Base-by-base conservation (phyloP, 495 filamentous ascomycete genomes). In the Penicillium goetzii region DNA sequence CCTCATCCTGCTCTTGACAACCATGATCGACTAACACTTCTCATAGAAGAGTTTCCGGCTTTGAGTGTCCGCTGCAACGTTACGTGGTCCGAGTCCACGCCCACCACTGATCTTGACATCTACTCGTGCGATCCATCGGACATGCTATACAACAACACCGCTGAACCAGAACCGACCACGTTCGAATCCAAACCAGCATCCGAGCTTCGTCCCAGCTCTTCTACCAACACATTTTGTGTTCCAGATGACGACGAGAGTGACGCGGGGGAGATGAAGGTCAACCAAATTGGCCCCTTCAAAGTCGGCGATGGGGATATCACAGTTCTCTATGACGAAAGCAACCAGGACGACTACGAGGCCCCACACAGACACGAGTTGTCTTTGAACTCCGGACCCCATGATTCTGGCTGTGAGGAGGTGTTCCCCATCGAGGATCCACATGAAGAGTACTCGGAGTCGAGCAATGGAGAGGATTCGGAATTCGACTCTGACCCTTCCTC, bases 191-290 rank as follows among this genome's bases (percentile, higher is more conserved):
- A 32, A 34, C 61, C 52, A 34, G 54, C 19, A 62, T 51, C 47
- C n/a, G 47, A 30, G 25, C 47, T 51, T 51, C 47, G 47, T 30
- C 47, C 28, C 12, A 55, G 30, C 30, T 34, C 62, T 43, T 68
- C 74, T 1, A 74, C 67, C 26, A 82, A 81, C 56, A 79, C 73
- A 9, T 84, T 83, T 54, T 71, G 63, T 58, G 80, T 82, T 5
- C 82, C 82, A 6, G 81, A 83, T 41, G 77, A 81, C 57, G 79
- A 81, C 59, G 79, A 78, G 15, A 73, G 73, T 56, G 70, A 77
- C 38, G 63, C 63, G 34, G 74, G 74, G 21, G 66, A 65, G 25
- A 12, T 63, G 4, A 33, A 43, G 28, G 40, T 10, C 7, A 21
- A 21, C 4, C 56, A 68, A 17, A 49, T 56, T 19, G 25, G 59